Evolutionary conservation across 352 stramenopile genomes (phyloP).

Genomic region (Pythium biforme): DNA sequence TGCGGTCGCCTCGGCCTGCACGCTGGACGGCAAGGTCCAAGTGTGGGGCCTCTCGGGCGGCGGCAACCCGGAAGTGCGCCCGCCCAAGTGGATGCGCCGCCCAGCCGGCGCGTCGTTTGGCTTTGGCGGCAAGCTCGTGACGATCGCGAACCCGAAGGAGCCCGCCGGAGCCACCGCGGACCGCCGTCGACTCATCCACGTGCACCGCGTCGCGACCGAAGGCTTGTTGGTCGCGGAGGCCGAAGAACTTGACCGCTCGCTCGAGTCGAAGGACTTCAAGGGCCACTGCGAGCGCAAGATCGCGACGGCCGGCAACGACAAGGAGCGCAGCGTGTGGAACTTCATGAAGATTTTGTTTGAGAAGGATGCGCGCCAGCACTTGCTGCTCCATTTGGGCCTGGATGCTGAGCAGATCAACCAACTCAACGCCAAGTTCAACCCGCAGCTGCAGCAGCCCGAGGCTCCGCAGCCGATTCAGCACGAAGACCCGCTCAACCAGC

Average conservation of each 20-base stretch:
- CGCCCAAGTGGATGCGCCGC: slow-evolving; percentile 95
- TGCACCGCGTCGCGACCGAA: slow-evolving; percentile 83
- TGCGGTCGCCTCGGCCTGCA: slow-evolving; percentile 95
- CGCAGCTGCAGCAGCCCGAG: slow-evolving; percentile 26
- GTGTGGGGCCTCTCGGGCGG: slow-evolving; percentile 84
- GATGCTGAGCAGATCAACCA: slow-evolving; percentile 91
- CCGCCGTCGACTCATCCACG: slow-evolving; percentile 70
- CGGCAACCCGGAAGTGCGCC: slow-evolving; percentile 77
- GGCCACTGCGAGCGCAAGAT: slow-evolving; percentile 92
- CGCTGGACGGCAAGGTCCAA: slow-evolving; percentile 97
- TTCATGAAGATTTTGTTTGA: slow-evolving; percentile 96
- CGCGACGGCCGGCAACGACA: slow-evolving; percentile 43
- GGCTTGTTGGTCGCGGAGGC: slow-evolving; percentile 80
- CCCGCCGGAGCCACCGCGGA: slow-evolving; percentile 47
- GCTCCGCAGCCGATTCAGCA: slow-evolving; percentile 12
- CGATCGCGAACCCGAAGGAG: slow-evolving; percentile 76
- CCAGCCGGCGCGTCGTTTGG: slow-evolving; percentile 92
- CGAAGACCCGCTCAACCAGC: slow-evolving; percentile 49
- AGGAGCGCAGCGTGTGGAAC: slow-evolving; percentile 84
- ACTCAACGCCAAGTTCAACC: slow-evolving; percentile 79
- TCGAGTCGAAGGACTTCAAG: slow-evolving; percentile 90
- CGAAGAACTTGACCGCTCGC: slow-evolving; percentile 88
- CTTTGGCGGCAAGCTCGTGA: slow-evolving; percentile 95
- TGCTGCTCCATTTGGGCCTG: slow-evolving; percentile 95
- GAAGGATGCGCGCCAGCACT: slow-evolving; percentile 92